phyloP scores from a whole-genome alignment of 805 yeast species.

The Lipomyces yamadae region DNA sequence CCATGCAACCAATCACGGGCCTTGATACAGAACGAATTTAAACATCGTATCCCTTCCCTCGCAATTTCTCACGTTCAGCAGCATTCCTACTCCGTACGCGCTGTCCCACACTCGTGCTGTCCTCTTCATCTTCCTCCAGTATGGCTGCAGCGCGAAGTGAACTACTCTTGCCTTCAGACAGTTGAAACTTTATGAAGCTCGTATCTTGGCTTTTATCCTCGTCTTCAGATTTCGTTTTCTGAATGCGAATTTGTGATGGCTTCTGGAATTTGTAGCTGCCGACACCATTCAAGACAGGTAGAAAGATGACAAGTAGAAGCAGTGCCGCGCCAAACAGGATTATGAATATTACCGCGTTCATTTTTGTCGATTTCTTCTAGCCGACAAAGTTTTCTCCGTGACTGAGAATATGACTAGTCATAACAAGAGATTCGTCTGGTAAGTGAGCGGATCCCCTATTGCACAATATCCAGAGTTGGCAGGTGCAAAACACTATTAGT shows the following conservation, averaged over 20 bases:
- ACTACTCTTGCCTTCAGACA: constrained; percentile 12
- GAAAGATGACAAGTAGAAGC: constrained; percentile 16
- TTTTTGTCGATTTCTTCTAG: neutral
- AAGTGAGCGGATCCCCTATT: neutral
- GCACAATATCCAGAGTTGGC: too few relatives aligned
- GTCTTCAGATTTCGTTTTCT: constrained; percentile 1
- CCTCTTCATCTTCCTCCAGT: constrained; percentile 12
- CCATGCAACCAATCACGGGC: neutral
- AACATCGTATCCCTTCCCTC: neutral
- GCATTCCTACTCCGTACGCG: constrained; percentile 3
- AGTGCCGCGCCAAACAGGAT: constrained; percentile 6
- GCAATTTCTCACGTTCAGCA: neutral
- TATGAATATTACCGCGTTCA: constrained; percentile 19
- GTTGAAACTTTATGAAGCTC: constrained; percentile 10
- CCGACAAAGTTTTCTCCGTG: neutral
- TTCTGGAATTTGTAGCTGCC: constrained; percentile 21
- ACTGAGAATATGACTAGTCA: neutral
- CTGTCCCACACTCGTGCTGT: neutral
- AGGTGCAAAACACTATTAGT: too few relatives aligned
- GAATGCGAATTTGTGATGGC: constrained; percentile 7
- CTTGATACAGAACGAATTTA: neutral
- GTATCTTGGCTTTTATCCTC: constrained; percentile 9
- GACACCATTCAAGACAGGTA: constrained; percentile 27
- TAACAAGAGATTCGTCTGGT: neutral
- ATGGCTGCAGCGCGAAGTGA: constrained; percentile 3